Percentiles rank a stretch among this genome's conserved stretches.
These are phyloP conservation scores for Aristolochia fimbriata DNA, from an alignment of 164 flowering plant species.

Conservation along the genomic window DNA sequence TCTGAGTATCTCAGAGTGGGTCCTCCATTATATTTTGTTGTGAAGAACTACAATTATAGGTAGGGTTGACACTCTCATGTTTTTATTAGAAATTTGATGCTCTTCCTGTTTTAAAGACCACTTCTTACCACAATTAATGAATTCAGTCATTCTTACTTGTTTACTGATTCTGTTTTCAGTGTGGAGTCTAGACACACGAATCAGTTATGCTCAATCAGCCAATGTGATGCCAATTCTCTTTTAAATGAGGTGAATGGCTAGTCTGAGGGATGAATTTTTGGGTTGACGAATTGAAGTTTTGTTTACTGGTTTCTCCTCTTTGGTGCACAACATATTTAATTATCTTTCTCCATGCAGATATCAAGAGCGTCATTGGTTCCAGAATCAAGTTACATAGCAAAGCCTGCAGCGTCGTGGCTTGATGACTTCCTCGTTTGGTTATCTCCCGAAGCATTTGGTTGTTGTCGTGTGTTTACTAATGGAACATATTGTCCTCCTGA, in stretches of 20 bases:
- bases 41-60: slow-evolving; percentile 92
- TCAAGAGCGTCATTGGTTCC: slow-evolving; percentile 67
- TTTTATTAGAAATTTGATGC: too few relatives aligned
- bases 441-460: slow-evolving; percentile 99
- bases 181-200: slow-evolving; percentile 79
- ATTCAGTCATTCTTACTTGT: not conserved
- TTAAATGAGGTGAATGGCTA: slow-evolving; percentile 65
- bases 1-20: slow-evolving; percentile 87
- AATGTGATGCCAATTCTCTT: slow-evolving; percentile 83
- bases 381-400: slow-evolving; percentile 83
- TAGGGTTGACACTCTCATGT: slow-evolving; percentile 12
- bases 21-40: slow-evolving; percentile 93
- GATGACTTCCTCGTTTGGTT: slow-evolving; percentile 98
- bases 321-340: not conserved
- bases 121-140: not conserved
- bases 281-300: not conserved
- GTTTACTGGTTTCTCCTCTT: not conserved
- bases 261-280: not conserved
- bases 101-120: not conserved
- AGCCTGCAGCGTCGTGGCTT: slow-evolving; percentile 99
- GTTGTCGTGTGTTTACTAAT: slow-evolving; percentile 91
- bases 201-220: slow-evolving; percentile 93
- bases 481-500: slow-evolving; percentile 92
- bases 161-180: slow-evolving; percentile 29
- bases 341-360: slow-evolving; percentile 40